Conservation (phyloP, 176 grass and related monocot species). For the Themeda triandra region DNA sequence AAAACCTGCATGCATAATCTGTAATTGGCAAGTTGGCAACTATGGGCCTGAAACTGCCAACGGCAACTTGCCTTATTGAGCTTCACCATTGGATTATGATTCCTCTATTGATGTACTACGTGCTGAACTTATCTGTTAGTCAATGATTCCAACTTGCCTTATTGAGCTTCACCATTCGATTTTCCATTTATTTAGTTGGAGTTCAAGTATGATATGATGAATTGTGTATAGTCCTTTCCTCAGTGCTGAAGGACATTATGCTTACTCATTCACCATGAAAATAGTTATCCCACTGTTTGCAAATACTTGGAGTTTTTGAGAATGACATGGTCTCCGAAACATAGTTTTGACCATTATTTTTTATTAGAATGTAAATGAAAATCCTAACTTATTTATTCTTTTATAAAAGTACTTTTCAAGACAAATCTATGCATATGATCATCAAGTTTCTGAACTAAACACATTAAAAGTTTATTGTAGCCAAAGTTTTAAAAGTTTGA, state of each 20-base stretch:
- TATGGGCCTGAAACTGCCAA: neutral
- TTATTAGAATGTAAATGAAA: neutral
- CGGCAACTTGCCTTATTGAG: neutral
- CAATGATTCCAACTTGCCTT: neutral
- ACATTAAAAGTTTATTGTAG: neutral
- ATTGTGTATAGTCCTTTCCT: neutral
- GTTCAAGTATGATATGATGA: neutral
- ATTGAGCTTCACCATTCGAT: neutral
- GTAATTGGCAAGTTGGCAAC: neutral
- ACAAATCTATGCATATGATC: neutral
- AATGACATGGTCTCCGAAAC: neutral
- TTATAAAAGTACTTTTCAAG: neutral
- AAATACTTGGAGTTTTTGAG: neutral
- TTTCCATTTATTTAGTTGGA: conserved; percentile 1
- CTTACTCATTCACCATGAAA: neutral
- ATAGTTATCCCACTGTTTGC: neutral
- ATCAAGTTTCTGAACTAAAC: neutral
- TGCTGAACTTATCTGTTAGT: neutral
- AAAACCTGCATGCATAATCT: conserved; percentile 3
- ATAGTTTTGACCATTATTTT: neutral
- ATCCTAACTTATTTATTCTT: neutral
- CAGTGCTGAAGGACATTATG: neutral
- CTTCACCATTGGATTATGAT: neutral
- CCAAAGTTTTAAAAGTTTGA: neutral
- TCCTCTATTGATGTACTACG: neutral